A percentile compares a stretch with the other conserved stretches of the same genome.
These are phyloP conservation scores for Scedosporium minutisporum DNA, from an alignment of 2,329 filamentous ascomycete species.

Conservation along the genomic window DNA sequence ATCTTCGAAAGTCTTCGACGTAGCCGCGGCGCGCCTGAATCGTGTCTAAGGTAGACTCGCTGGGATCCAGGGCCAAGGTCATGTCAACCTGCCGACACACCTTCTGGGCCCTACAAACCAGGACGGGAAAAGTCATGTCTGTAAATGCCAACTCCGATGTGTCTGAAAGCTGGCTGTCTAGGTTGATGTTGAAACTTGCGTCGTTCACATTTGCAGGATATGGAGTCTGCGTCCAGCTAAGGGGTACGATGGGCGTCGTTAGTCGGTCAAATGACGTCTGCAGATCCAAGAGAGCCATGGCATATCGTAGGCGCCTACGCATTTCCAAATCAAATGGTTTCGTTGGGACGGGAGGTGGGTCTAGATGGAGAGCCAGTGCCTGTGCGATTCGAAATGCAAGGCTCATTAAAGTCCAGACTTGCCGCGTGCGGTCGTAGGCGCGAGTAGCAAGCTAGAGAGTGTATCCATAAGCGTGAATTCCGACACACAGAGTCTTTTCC, in stretches of 20 bases:
- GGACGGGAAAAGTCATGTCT: constrained; percentile 2
- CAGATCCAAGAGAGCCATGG: constrained; percentile 39
- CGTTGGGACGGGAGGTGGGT: constrained; percentile 29
- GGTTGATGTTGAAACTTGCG: not conserved
- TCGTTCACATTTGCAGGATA: constrained; percentile 3
- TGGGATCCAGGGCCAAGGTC: not conserved
- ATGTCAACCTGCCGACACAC: not conserved
- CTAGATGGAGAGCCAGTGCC: constrained; percentile 15
- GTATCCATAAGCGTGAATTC: not conserved
- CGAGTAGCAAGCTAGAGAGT: not conserved
- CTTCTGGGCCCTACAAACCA: not conserved
- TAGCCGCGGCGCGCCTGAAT: not conserved
- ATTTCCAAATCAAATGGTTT: constrained; percentile 42
- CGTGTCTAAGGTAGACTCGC: not conserved
- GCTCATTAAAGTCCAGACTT: constrained; percentile 9
- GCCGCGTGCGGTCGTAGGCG: constrained; percentile 7
- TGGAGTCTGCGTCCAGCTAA: not conserved
- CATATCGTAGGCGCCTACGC: constrained; percentile 43
- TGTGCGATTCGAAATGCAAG: constrained; percentile 11
- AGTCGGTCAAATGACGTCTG: constrained; percentile 22
- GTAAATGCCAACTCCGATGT: not conserved
- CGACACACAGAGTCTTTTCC: too few relatives aligned
- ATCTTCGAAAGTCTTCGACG: not conserved
- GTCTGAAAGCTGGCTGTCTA: not conserved
- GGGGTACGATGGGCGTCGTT: not conserved